Evolutionary conservation across 805 yeast genomes (phyloP).

Genomic region (Schizosaccharomyces octosporus): DNA sequence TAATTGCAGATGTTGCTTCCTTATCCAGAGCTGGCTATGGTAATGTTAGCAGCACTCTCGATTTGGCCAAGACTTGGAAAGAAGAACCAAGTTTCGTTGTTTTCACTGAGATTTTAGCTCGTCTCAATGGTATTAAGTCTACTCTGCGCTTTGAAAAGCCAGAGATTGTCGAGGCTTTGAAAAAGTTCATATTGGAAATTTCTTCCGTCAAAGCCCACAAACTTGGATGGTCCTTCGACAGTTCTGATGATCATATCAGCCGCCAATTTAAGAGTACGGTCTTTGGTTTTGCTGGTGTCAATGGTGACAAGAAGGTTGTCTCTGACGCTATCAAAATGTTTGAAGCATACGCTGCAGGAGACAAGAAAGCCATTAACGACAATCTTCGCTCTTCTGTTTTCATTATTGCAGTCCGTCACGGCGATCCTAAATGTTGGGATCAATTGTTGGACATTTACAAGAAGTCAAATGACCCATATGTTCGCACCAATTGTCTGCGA

Average conservation of each 20-base stretch:
- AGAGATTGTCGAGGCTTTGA: conserved; percentile 18
- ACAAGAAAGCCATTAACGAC: conserved; percentile 45
- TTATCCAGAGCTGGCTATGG: conserved; percentile 28
- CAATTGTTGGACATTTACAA: conserved; percentile 34
- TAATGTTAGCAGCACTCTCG: conserved; percentile 23
- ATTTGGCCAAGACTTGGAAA: conserved; percentile 28
- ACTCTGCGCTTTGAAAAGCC: conserved; percentile 28
- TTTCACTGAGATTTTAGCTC: conserved; percentile 25
- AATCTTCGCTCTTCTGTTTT: conserved; percentile 46
- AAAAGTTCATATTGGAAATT: conserved; percentile 26
- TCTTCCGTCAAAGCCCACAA: conserved; percentile 27
- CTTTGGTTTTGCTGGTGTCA: conserved; percentile 15
- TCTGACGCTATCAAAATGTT: conserved; percentile 20
- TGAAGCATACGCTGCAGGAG: conserved; percentile 32
- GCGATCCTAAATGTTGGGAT: conserved; percentile 39
- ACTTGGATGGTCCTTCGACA: conserved; percentile 41
- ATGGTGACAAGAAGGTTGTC: conserved; percentile 15
- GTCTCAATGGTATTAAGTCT: conserved; percentile 19
- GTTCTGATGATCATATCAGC: conserved; percentile 26
- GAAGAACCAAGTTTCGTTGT: conserved; percentile 19
- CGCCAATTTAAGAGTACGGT: conserved; percentile 45
- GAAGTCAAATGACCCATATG: conserved; percentile 37
- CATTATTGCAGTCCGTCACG: conserved; percentile 37
- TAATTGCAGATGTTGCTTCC: conserved; percentile 35
- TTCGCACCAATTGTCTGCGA: conserved; percentile 43